phyloP scores from a whole-genome alignment of 768 basidiomycete genomes.

The Saitozyma podzolica region DNA sequence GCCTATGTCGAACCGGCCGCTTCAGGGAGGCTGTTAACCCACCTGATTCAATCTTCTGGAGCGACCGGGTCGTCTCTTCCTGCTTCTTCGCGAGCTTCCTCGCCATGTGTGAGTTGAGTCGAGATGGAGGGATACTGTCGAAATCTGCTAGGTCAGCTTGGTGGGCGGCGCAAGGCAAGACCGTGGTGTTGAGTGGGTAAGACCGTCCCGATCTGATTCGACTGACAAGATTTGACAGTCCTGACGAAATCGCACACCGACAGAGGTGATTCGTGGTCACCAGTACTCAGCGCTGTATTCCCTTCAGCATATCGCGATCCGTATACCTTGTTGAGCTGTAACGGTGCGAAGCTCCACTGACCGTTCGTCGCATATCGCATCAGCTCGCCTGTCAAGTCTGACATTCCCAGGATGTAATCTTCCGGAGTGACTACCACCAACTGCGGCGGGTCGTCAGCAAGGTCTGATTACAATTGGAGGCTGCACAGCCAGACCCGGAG shows the following conservation, averaged over 20 bases:
- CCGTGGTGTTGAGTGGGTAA: too few species aligned
- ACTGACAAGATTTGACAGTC: conserved; percentile 53
- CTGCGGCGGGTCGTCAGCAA: conserved; percentile 55
- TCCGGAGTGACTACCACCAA: conserved; percentile 72
- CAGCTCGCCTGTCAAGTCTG: conserved; percentile 93
- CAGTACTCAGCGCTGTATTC: conserved; percentile 41
- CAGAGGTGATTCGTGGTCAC: conserved; percentile 48
- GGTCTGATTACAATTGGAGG: background rate
- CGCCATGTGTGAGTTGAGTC: conserved; percentile 13
- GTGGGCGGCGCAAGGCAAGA: background rate
- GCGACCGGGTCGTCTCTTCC: conserved; percentile 75
- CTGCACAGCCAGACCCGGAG: too few species aligned
- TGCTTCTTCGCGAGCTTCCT: conserved; percentile 76
- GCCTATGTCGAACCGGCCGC: background rate
- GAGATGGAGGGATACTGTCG: conserved; percentile 65
- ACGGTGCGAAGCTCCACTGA: conserved; percentile 27
- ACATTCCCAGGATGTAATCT: conserved; percentile 88
- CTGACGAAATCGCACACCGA: conserved; percentile 52
- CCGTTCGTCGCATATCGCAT: conserved; percentile 93
- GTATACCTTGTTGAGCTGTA: background rate
- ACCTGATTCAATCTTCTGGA: conserved; percentile 95
- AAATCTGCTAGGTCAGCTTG: conserved; percentile 61
- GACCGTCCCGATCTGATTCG: background rate
- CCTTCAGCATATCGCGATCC: background rate
- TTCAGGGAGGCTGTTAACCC: conserved; percentile 19